Evolutionary conservation across 2,329 filamentous ascomycete species (phyloP).

Genomic region (Botrytis fragariae): DNA sequence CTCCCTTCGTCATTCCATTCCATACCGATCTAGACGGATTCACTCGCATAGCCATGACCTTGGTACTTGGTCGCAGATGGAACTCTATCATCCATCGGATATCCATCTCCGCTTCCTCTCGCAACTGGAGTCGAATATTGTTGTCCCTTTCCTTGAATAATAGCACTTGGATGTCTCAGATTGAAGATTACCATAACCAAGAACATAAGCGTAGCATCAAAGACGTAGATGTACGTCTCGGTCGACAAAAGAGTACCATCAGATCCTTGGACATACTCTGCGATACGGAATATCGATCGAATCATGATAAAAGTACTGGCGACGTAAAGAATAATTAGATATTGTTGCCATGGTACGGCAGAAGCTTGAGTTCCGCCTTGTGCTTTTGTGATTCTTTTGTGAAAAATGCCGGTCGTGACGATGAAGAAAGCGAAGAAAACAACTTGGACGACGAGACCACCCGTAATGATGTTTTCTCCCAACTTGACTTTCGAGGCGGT

Average conservation of each 20-base stretch:
- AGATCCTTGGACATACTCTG: conserved; percentile 48
- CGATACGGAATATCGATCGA: conserved; percentile 48
- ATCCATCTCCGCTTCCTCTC: background rate
- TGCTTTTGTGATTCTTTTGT: conserved; percentile 20
- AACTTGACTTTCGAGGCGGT: conserved; percentile 26
- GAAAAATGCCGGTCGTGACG: conserved; percentile 25
- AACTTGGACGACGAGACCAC: conserved; percentile 50
- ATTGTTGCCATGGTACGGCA: conserved; percentile 33
- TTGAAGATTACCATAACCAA: conserved; percentile 41
- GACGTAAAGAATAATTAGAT: conserved; percentile 44
- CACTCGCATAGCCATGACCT: background rate
- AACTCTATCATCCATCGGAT: background rate
- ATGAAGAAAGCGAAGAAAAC: conserved; percentile 53
- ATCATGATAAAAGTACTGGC: conserved; percentile 48
- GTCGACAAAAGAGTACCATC: conserved; percentile 45
- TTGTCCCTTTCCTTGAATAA: conserved; percentile 2
- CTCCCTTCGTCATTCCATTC: no score
- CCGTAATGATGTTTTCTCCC: conserved; percentile 46
- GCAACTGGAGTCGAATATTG: background rate
- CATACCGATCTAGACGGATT: background rate
- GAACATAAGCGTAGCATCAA: conserved; percentile 48
- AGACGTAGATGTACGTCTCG: conserved; percentile 48
- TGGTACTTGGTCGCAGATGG: background rate
- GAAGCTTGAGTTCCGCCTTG: conserved; percentile 19
- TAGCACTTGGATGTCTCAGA: conserved; percentile 38